Evolutionary conservation across 116 monocot species (phyloP).

Genomic region (Cymodocea nodosa): DNA sequence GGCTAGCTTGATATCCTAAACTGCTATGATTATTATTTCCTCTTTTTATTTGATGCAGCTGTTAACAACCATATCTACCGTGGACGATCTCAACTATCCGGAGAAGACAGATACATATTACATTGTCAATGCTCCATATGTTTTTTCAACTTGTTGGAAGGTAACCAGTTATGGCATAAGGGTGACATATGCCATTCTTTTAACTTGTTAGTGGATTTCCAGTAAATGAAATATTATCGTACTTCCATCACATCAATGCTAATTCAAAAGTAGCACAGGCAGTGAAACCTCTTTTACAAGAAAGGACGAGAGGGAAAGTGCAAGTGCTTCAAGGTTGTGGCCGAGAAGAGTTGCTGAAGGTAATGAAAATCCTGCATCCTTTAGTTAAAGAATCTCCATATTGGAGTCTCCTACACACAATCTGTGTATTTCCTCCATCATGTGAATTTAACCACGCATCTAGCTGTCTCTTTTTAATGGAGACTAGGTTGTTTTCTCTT

Average conservation of each 20-base stretch:
- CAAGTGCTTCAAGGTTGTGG: slow-evolving; percentile 76
- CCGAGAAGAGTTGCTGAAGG: slow-evolving; percentile 68
- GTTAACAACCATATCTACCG: slow-evolving; percentile 71
- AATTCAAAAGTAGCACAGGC: slow-evolving; percentile 21
- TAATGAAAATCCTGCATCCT: slow-evolving; percentile 9
- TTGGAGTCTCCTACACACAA: too few relatives aligned
- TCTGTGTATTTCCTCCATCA: too few relatives aligned
- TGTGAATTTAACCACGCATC: too few relatives aligned
- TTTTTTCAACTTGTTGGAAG: slow-evolving; percentile 97
- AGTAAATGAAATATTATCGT: too few relatives aligned
- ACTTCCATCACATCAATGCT: too few relatives aligned
- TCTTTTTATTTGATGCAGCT: slow-evolving; percentile 23
- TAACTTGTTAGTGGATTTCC: too few relatives aligned
- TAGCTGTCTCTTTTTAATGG: too few relatives aligned
- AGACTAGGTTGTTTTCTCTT: background rate
- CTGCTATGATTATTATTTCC: background rate
- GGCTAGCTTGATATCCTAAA: too few relatives aligned
- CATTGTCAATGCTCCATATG: slow-evolving; percentile 82
- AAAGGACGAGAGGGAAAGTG: slow-evolving; percentile 83
- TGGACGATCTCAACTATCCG: slow-evolving; percentile 89
- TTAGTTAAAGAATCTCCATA: too few relatives aligned
- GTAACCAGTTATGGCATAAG: slow-evolving; percentile 12
- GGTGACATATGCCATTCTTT: too few relatives aligned
- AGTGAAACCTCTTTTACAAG: slow-evolving; percentile 90
- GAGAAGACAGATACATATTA: slow-evolving; percentile 94